Evolutionary conservation across 2,329 filamentous ascomycete genomes (phyloP), one percentile per base, ranked within the genome.

Genomic region (Scolecobasidium constrictum): DNA sequence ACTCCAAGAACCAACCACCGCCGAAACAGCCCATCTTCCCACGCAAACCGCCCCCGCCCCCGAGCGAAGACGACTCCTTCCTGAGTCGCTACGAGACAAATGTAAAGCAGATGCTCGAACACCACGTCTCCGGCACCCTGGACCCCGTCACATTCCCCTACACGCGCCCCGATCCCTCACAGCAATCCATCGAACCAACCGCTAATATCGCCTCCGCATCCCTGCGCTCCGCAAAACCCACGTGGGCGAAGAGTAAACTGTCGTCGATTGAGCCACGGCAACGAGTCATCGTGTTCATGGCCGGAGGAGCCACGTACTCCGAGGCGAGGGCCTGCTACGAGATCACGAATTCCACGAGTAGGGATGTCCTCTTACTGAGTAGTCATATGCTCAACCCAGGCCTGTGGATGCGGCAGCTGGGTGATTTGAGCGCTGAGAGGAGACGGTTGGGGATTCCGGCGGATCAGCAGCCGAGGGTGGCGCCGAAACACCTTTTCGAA

Each of bases 321-420:
- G 92, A 98, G 64, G 75, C 85, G 22, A 78, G 92, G 20, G 75
- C 80, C 11, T 98, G 92, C 64, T 96, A 96, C 58, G 86, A 95
- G 54, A 68, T 90, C 19, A 82, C 85, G 2, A 73, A 79, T 41
- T 68, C 78, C 39, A 78, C 78, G 37, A 78, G 77, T 41, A 78
- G 83, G 49, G 92, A 98, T 52, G 68, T 96, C n/a, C 85, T 93
- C 58, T 75, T 98, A 4, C 77, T 82, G 15, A 92, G 86, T 0
- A 88, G 83, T 18, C 92, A 98, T 58, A 95, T 98, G 88, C 69
- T 94, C 37, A 92, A 81, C 1, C 90, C 92, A 0, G 69, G 77
- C 34, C 70, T 93, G 16, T 98, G 88, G 59, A 64, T 94, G 23
- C 78, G 83, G 31, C 88, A 96, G 59, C 65, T 95, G 2, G 75